phyloP scores from a whole-genome alignment of 495 filamentous ascomycete species.

The Neohortaea acidophila region DNA sequence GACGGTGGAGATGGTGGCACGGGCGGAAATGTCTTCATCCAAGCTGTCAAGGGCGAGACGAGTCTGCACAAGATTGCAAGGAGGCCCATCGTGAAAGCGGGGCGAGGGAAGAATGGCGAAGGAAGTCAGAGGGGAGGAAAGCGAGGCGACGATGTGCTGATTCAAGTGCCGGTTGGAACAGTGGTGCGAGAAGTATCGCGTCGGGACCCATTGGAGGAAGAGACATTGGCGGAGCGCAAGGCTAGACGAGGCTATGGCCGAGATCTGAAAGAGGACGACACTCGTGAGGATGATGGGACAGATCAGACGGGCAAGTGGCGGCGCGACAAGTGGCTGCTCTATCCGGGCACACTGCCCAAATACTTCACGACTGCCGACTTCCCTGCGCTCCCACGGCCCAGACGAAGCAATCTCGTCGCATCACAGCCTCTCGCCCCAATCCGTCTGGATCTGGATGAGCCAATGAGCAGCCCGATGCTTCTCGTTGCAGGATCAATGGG shows the following conservation, averaged over 20 bases:
- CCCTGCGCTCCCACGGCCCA: conserved; percentile 40
- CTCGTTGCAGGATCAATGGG: conserved; percentile 81
- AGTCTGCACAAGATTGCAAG: conserved; percentile 84
- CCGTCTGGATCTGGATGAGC: conserved; percentile 62
- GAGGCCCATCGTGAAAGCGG: conserved; percentile 58
- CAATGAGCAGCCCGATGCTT: conserved; percentile 71
- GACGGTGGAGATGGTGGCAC: conserved; percentile 91
- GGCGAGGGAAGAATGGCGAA: conserved; percentile 67
- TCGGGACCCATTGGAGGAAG: conserved; percentile 60
- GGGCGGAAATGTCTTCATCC: conserved; percentile 86
- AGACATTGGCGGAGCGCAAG: conserved; percentile 28
- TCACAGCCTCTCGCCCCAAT: conserved; percentile 57
- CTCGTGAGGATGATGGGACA: conserved; percentile 25
- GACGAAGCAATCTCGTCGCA: conserved; percentile 39
- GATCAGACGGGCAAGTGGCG: conserved; percentile 24
- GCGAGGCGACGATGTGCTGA: conserved; percentile 70
- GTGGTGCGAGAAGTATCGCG: conserved; percentile 69
- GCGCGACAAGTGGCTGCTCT: conserved; percentile 69
- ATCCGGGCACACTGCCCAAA: conserved; percentile 46
- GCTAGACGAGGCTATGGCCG: conserved; percentile 23
- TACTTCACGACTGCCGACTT: conserved; percentile 48
- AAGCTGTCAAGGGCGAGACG: conserved; percentile 77
- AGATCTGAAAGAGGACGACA: conserved; percentile 21
- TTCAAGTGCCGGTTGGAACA: conserved; percentile 85
- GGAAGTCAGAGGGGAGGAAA: conserved; percentile 67